Evolutionary conservation across 202 grass and related monocot species (phyloP).

Genomic region (Setaria italica): DNA sequence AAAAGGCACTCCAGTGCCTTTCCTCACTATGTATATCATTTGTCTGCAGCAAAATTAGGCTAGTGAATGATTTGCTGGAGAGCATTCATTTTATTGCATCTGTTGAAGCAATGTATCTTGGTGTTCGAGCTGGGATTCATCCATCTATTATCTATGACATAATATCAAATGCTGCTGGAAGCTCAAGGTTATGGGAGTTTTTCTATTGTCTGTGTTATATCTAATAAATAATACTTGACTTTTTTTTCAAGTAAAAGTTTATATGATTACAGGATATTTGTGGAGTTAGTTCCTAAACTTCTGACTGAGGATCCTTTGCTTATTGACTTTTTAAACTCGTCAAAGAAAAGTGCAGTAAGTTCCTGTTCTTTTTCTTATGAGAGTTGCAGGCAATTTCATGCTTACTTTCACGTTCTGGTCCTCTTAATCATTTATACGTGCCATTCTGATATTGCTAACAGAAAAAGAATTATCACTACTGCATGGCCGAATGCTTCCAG

Average conservation of each 20-base stretch:
- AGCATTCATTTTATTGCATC: conserved; percentile 88
- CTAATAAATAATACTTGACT: conserved; percentile 10
- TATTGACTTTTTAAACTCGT: conserved; percentile 56
- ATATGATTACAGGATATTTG: conserved; percentile 69
- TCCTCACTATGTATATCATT: neutral
- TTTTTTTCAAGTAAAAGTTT: conserved; percentile 29
- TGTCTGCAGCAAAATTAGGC: conserved; percentile 76
- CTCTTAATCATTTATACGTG: neutral
- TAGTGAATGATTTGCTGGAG: conserved; percentile 88
- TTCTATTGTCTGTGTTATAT: conserved; percentile 23
- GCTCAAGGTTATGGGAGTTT: conserved; percentile 70
- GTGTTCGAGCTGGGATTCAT: conserved; percentile 92
- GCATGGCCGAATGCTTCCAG: conserved; percentile 32
- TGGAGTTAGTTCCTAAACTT: conserved; percentile 86
- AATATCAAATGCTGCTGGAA: conserved; percentile 95
- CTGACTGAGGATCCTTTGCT: conserved; percentile 63
- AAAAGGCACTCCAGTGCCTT: neutral
- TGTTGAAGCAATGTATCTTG: conserved; percentile 95
- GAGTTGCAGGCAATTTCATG: neutral
- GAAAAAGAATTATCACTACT: conserved; percentile 37
- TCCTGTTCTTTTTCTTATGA: conserved; percentile 22
- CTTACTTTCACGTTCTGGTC: conserved; percentile 10
- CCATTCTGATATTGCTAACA: conserved; percentile 29
- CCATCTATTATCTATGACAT: conserved; percentile 97
- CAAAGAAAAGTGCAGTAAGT: conserved; percentile 75